Evolutionary conservation across 352 stramenopile species (phyloP), one percentile per base, ranked within the genome.

Genomic region (Blastocystis sp.): DNA sequence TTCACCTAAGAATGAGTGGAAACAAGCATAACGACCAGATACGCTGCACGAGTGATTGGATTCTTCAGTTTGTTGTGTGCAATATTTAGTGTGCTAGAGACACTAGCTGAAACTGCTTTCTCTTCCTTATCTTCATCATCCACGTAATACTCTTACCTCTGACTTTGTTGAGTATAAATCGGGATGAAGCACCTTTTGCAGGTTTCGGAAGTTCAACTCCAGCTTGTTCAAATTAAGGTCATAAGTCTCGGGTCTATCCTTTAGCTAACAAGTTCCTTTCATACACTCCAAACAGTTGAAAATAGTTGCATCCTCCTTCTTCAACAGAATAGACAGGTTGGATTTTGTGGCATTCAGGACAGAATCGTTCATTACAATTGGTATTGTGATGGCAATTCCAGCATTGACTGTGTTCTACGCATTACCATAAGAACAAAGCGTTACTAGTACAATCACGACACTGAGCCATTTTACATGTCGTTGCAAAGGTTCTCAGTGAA

Each of bases 21-120:
- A 1, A 49, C 42, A 24, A 11, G 4, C 24, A 14, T n/a, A 21
- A 21, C 42, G 52, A 69, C 59, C 19, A 87, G 54, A 77, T 87
- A 87, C 12, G 59, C 65, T 27, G 77, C 77, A 12, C 77, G 32
- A 14, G 59, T 66, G 14, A 87, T 63, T 21, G 77, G 77, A 29
- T 87, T 74, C 46, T 87, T 87, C 65, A 87, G 42, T 54, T 87
- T 87, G 42, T 87, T 78, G 65, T 87, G 65, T 42, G 77, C 77
- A 42, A 78, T 61, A 29, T 87, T 87, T 21, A 87, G 19, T 7
- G 52, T 87, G 9, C 35, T 87, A 29, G 77, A 87, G 3, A 87
- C 77, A 14, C 52, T 87, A 1, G 54, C 51, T 19, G 77, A 74
- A 14, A 87, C 65, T 14, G 37, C 56, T 42, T 87, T 73, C 65